Evolutionary conservation across 805 yeast genomes (phyloP), one percentile per base, ranked within the genome.

Genomic region (Blastobotrys mokoenaii): DNA sequence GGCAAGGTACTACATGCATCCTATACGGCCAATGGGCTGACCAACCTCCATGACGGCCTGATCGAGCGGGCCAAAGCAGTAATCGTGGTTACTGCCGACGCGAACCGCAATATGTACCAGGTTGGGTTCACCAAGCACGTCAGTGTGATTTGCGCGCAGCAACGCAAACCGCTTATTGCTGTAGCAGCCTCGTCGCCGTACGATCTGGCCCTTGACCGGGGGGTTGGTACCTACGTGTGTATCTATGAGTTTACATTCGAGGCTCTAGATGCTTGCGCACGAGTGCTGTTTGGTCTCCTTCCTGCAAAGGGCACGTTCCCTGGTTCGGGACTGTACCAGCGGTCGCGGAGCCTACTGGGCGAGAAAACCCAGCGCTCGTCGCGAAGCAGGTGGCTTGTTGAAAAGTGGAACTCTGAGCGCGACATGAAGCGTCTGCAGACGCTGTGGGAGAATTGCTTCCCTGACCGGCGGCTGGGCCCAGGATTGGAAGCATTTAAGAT

Each of bases 121-220:
- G 73, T 76, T 27, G 79, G 80, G 5, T 71, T 78, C 27, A 76
- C 79, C 17, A 79, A 78, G 51, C 77, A 76, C 49, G 72, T 78
- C 6, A 66, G 76, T 2, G 67, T 75, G 15, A 62, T 77, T 12
- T 78, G 84, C 57, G 74, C 77, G 8, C 61, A 17, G 65, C 66
- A 50, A 46, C 66, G 51, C 22, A 77, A 76, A 52, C 82, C 82
- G 3, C 62, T 79, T 54, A 67, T 79, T 10, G 69, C 77, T 2
- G 68, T 77, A n/a, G 79, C 82, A 3, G 78, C 80, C 0, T 73
- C 77, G 46, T 73, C 80, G 3, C 84, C 84, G 1, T 77, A 76
- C 52, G 84, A 79, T 53, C 73, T 79, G 54, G 72, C 74, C 40
- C 73, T 76, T 46, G 76, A 76, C 46, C 71, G 71, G 41, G 69